Evolutionary conservation across 2,329 filamentous ascomycete genomes (phyloP), one percentile per base, ranked within the genome.

Genomic region (Beauveria caledonica): DNA sequence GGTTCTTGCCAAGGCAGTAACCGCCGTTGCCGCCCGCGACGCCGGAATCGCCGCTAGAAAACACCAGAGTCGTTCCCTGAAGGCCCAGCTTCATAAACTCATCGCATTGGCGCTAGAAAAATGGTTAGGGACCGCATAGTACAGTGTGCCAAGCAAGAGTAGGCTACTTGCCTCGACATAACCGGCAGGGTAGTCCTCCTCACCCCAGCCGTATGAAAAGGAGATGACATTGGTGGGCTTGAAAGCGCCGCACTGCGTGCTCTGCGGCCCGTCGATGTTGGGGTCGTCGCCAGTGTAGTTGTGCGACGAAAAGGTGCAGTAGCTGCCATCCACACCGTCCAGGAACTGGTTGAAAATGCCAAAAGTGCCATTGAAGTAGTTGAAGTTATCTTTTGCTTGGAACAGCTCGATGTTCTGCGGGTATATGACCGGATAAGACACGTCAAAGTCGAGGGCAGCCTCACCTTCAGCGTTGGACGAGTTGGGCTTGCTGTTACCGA

Each of bases 321-420:
- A 83, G 52, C 74, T 76, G 5, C 78, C 80, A 63, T 82, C 80
- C 39, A 82, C 72, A 42, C 79, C 80, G 60, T 81, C 78, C 48
- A 79, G 73, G 66, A 82, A 79, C 36, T 76, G 78, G 66, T 79
- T 78, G 27, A 62, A 57, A 27, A 67, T 76, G 69, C 50, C 76
- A 13, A 39, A 27, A 5, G 7, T 11, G 36, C 46, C 25, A 3
- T n/a, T 4, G 1, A 6, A 71, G n/a, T 10, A 15, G 39, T 44
- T 23, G 44, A 59, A 59, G 19, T 42, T 39, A 15, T 6, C 63
- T 59, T 67, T 68, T 19, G 66, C 68, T 39, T 44, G 56, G 10
- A 33, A 33, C 29, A 33, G 29, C 29, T 33, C 29, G 5, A 33
- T 33, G 29, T 33, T 33, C 29, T 33, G 29, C 29, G 29, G 29